Base-by-base conservation (phyloP, 768 basidiomycete species). In the Russula earlei region DNA sequence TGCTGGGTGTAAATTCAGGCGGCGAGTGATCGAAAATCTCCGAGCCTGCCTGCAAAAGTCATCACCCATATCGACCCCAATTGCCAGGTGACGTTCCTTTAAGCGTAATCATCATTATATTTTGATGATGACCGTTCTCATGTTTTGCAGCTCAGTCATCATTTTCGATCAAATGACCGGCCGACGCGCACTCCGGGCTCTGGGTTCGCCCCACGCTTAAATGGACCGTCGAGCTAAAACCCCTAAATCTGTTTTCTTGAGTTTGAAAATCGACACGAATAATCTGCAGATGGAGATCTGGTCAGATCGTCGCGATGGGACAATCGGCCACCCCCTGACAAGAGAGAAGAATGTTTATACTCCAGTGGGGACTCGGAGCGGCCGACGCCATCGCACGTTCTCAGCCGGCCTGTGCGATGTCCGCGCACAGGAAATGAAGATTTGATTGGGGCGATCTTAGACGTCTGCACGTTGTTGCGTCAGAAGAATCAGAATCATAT, bases 201-300 rank as follows among this genome's bases (percentile, higher is more conserved):
- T 29, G 41, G 19, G 40, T 17, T 19, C 11, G 12, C 31, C 31
- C 17, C 19, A 24, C 46, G 24, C 49, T 51, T 31, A 45, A 40
- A 22, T 7, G 14, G 9, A 41, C 38, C 10, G 37, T 48, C 8
- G 42, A 54, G 37, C 15, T 27, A 29, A 24, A n/a, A 19, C 56
- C 52, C 56, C 56, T 53, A 48, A 53, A 52, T 49, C 46, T 40
- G 22, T 41, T 25, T n/a, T 48, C 34, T 36, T 12, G 46, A 44
- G 24, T 52, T 52, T 43, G 49, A 52, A 47, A 45, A 34, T 52
- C 40, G 8, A 22, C 29, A 40, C 19, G 46, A 49, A n/a, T n/a
- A n/a, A 31, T 43, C 46, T 29, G 6, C 25, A 58, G 46, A 58
- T 58, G 34, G 19, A 48, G 51, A 58, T 58, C 56, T 58, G 6